A percentile compares a stretch with the other conserved stretches of the same genome.
Conservation (phyloP, 345 rosid genomes). For the Anacardium occidentale region DNA sequence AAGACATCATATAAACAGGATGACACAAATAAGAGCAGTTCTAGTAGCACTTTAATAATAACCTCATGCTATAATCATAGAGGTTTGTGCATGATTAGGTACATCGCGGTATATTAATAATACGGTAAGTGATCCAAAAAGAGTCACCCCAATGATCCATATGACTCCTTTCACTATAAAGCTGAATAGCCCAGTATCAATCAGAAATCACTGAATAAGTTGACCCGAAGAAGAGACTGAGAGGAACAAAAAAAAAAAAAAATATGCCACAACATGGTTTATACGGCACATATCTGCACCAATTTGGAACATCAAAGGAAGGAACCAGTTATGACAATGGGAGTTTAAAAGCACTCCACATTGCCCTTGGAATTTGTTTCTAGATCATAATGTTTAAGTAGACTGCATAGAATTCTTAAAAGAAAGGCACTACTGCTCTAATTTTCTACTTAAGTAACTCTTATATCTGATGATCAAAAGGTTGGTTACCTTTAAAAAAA, state of each 20-base stretch:
- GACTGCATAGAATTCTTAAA: not conserved
- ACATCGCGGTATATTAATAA: too few species aligned
- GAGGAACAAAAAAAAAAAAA: not conserved
- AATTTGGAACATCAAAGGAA: not conserved
- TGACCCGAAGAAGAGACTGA: not conserved
- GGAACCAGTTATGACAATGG: not conserved
- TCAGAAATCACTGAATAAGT: not conserved
- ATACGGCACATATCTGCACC: not conserved
- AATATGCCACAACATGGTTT: slow-evolving; percentile 4
- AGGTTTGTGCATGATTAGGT: not conserved
- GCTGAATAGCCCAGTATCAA: not conserved
- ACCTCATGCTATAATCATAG: not conserved
- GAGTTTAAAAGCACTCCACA: not conserved
- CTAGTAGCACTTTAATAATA: not conserved
- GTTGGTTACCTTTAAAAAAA: not conserved
- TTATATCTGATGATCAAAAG: not conserved
- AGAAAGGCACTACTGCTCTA: not conserved
- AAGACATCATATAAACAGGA: not conserved
- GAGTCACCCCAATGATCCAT: not conserved
- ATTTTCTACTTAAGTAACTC: not conserved
- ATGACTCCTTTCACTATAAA: not conserved
- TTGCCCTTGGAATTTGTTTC: not conserved
- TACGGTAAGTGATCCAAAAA: not conserved
- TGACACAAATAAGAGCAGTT: not conserved
- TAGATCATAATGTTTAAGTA: not conserved